Conservation (phyloP, 2,329 filamentous ascomycete genomes). For the Plenodomus lindquistii region DNA sequence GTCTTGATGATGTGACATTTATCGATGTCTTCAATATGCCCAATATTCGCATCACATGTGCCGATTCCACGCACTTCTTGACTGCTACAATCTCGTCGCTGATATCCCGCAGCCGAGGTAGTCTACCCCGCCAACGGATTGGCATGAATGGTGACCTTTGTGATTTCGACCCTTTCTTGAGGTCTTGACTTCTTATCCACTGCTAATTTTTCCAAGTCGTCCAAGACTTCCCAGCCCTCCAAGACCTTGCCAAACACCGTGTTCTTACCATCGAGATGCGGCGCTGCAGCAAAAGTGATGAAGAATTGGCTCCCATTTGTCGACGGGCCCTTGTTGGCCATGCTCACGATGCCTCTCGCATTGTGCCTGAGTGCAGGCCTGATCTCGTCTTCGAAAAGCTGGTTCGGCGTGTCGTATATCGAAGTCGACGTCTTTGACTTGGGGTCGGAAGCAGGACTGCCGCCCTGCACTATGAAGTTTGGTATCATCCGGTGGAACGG, state of each 20-base stretch:
- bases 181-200: slow-evolving; percentile 80
- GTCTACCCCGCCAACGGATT: slow-evolving; percentile 68
- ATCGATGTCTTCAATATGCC: too few species aligned
- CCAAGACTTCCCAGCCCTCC: slow-evolving; percentile 63
- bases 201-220: slow-evolving; percentile 70
- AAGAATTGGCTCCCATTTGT: slow-evolving; percentile 85
- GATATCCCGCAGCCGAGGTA: too few species aligned
- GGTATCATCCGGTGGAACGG: slow-evolving; percentile 82
- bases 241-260: slow-evolving; percentile 79
- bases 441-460: slow-evolving; percentile 56
- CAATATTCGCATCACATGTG: too few species aligned
- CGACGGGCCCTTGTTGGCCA: slow-evolving; percentile 76
- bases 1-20: not conserved
- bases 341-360: slow-evolving; percentile 70
- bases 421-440: slow-evolving; percentile 69
- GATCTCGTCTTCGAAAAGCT: slow-evolving; percentile 79
- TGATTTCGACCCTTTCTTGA: slow-evolving; percentile 67
- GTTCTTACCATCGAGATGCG: slow-evolving; percentile 82
- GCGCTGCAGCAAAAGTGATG: slow-evolving; percentile 74
- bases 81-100: too few species aligned
- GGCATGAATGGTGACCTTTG: slow-evolving; percentile 74
- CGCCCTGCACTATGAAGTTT: slow-evolving; percentile 79
- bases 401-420: slow-evolving; percentile 61
- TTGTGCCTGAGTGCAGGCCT: slow-evolving; percentile 70
- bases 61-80: too few species aligned